Percentiles rank a stretch among this genome's conserved stretches.
phyloP scores from a whole-genome alignment of 1,284 basidiomycete genomes.

The Ganoderma meredithae region DNA sequence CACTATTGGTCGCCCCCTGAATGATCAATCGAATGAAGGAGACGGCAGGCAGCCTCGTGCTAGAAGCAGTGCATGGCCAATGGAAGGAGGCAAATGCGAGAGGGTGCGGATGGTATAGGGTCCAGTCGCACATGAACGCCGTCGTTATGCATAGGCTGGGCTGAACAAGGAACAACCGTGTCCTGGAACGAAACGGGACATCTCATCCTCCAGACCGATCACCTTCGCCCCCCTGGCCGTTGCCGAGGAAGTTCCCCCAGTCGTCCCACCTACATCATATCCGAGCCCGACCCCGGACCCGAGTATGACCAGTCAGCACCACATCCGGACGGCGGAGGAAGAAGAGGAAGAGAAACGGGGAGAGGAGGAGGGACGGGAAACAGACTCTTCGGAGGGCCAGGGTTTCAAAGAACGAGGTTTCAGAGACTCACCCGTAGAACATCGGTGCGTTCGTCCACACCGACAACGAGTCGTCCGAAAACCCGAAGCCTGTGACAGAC shows the following conservation, averaged over 20 bases:
- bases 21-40: background rate
- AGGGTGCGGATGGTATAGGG: background rate
- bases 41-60: background rate
- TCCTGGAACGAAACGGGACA: background rate
- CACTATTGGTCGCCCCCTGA: background rate
- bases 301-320: background rate
- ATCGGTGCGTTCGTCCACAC: conserved; percentile 44
- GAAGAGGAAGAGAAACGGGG: background rate
- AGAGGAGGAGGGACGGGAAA: too few species aligned
- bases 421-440: conserved; percentile 38
- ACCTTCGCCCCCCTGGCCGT: conserved; percentile 2
- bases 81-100: background rate
- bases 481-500: too few species aligned
- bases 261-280: conserved; percentile 32
- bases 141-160: background rate
- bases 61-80: background rate
- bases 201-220: conserved; percentile 9
- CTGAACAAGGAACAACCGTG: background rate
- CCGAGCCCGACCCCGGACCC: background rate
- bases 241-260: conserved; percentile 24
- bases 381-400: background rate
- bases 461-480: conserved; percentile 35
- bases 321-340: too few species aligned
- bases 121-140: too few species aligned
- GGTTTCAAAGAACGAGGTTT: background rate